phyloP scores from a whole-genome alignment of 352 stramenopile species.

The Phytophthora macrochlamydospora region DNA sequence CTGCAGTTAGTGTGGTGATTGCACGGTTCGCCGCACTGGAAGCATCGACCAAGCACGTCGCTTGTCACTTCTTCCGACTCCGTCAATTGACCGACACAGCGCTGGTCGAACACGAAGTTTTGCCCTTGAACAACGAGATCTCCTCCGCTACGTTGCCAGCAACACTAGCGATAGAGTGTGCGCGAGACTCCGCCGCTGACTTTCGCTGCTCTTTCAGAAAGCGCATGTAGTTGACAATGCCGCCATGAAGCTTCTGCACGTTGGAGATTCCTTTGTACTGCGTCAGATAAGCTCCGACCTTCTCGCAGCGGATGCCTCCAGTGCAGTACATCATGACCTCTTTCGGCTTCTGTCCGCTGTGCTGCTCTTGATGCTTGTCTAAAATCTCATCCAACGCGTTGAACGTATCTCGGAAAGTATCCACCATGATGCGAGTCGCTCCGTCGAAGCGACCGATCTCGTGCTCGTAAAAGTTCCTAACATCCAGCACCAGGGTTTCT shows the following conservation, averaged over 20 bases:
- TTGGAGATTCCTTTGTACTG: slow-evolving; percentile 61
- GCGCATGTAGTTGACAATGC: slow-evolving; percentile 66
- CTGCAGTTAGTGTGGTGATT: slow-evolving; percentile 54
- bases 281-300: slow-evolving; percentile 66
- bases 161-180: slow-evolving; percentile 8
- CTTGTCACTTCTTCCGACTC: slow-evolving; percentile 55
- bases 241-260: slow-evolving; percentile 60
- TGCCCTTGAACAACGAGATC: slow-evolving; percentile 47
- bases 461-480: slow-evolving; percentile 66
- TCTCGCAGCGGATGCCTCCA: slow-evolving; percentile 68
- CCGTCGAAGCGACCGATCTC: slow-evolving; percentile 59
- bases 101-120: slow-evolving; percentile 87
- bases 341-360: slow-evolving; percentile 39
- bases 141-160: slow-evolving; percentile 23
- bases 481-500: slow-evolving; percentile 45
- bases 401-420: slow-evolving; percentile 66
- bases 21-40: slow-evolving; percentile 61
- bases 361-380: slow-evolving; percentile 35
- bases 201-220: slow-evolving; percentile 48
- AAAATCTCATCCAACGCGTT: slow-evolving; percentile 55
- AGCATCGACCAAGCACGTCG: slow-evolving; percentile 69
- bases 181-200: slow-evolving; percentile 7
- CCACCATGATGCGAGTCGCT: slow-evolving; percentile 62
- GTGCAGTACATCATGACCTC: slow-evolving; percentile 74
- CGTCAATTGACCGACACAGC: slow-evolving; percentile 48